phyloP scores from a whole-genome alignment of 345 rosid genomes.

The Anacardium occidentale region DNA sequence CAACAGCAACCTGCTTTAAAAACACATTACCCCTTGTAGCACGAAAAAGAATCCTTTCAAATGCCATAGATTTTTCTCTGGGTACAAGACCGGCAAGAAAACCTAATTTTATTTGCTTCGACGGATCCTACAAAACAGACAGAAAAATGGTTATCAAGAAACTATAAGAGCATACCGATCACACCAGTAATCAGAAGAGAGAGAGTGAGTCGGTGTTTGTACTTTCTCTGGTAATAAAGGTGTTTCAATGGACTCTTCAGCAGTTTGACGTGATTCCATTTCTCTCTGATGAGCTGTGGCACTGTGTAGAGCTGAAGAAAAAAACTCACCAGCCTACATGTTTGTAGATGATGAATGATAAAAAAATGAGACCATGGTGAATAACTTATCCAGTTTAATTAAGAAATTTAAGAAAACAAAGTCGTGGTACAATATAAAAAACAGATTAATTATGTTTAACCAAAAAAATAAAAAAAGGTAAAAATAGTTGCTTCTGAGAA shows the following conservation, averaged over 20 bases:
- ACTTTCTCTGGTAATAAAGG: conserved; percentile 76
- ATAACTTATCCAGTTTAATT: not conserved
- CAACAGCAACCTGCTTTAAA: conserved; percentile 62
- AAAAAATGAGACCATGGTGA: not conserved
- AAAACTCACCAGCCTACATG: conserved; percentile 76
- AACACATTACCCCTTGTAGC: conserved; percentile 95
- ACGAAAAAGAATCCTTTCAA: conserved; percentile 93
- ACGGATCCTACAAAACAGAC: conserved; percentile 48
- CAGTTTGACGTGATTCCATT: conserved; percentile 46
- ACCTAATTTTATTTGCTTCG: conserved; percentile 92
- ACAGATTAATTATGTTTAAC: not conserved
- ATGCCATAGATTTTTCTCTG: conserved; percentile 82
- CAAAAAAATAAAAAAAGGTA: not conserved
- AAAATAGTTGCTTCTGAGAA: not conserved
- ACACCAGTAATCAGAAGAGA: not conserved
- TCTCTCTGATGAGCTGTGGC: conserved; percentile 81
- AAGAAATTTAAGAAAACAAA: not conserved
- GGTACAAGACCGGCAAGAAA: conserved; percentile 88
- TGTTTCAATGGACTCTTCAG: conserved; percentile 65
- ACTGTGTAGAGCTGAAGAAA: conserved; percentile 65
- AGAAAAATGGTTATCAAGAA: conserved; percentile 8
- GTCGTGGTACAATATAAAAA: not conserved
- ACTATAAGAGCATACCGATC: conserved; percentile 1
- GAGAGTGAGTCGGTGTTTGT: conserved; percentile 13
- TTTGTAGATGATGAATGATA: not conserved